These are phyloP conservation scores for Udeniomyces megalosporus DNA, from an alignment of 768 basidiomycete species.

Conservation along the genomic window DNA sequence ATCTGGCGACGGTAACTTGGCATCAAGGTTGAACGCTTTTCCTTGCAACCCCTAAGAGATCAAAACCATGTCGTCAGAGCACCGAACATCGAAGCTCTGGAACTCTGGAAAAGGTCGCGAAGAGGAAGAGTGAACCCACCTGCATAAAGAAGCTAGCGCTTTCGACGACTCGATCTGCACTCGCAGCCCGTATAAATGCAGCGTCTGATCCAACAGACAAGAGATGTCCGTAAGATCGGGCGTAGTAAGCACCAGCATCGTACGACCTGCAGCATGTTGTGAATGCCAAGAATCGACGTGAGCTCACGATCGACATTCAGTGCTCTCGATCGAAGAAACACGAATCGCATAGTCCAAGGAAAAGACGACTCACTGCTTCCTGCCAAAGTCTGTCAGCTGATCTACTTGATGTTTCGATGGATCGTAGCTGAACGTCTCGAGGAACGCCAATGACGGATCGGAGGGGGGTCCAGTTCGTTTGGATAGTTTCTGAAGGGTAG, in stretches of 20 bases:
- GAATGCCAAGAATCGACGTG: no score
- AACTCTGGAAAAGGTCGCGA: conserved; percentile 37
- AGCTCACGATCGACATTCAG: no score
- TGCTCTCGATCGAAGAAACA: no score
- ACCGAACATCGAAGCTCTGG: conserved; percentile 29
- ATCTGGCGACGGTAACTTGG: neutral
- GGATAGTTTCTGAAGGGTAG: conserved; percentile 42
- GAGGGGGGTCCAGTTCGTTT: conserved; percentile 35
- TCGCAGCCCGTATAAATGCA: conserved; percentile 42
- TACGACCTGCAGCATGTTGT: no score
- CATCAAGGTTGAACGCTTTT: neutral
- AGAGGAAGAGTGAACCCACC: conserved; percentile 41
- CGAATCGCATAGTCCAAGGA: no score
- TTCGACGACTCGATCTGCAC: conserved; percentile 43
- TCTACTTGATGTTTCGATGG: conserved; percentile 36
- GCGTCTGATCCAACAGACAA: no score
- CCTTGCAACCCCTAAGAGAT: conserved; percentile 35
- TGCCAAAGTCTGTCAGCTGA: conserved; percentile 53
- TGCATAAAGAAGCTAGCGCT: conserved; percentile 55
- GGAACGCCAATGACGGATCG: conserved; percentile 41
- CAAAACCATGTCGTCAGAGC: conserved; percentile 39
- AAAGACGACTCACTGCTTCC: conserved; percentile 38
- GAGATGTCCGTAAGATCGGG: no score
- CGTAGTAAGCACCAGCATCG: conserved; percentile 39
- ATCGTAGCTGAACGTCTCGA: conserved; percentile 41